These are phyloP conservation scores for Apiospora saccharicola DNA, from an alignment of 2,329 filamentous ascomycete species.

Conservation along the genomic window DNA sequence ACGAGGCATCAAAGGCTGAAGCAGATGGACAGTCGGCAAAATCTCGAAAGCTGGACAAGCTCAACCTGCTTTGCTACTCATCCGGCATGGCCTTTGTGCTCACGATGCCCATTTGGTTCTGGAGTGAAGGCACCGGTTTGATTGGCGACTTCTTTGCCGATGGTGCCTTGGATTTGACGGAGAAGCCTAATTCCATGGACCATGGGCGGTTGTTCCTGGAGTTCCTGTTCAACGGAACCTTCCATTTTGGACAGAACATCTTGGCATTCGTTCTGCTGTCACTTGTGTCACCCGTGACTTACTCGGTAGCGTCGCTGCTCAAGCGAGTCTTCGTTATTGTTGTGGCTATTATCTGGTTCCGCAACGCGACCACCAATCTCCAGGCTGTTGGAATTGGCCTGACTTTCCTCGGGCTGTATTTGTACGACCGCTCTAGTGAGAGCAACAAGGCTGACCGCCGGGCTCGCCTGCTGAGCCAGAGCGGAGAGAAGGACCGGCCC, in stretches of 20 bases:
- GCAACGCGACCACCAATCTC: slow-evolving; percentile 81
- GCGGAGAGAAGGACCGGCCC: slow-evolving; percentile 52
- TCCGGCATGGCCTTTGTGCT: slow-evolving; percentile 90
- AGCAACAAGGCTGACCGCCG: slow-evolving; percentile 87
- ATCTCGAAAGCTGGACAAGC: slow-evolving; percentile 88
- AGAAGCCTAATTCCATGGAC: slow-evolving; percentile 72
- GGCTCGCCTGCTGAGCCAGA: slow-evolving; percentile 70
- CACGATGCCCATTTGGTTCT: slow-evolving; percentile 91
- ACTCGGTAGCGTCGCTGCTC: slow-evolving; percentile 93
- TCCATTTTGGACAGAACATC: slow-evolving; percentile 96
- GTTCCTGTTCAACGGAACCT: slow-evolving; percentile 95
- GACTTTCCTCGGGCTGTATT: slow-evolving; percentile 90
- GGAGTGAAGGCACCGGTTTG: slow-evolving; percentile 83
- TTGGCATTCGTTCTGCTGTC: slow-evolving; percentile 92
- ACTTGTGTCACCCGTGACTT: slow-evolving; percentile 94
- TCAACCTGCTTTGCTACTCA: slow-evolving; percentile 97
- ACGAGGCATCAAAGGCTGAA: slow-evolving; percentile 87
- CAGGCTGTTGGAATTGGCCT: slow-evolving; percentile 87
- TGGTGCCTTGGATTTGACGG: slow-evolving; percentile 72
- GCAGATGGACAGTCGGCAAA: slow-evolving; percentile 70
- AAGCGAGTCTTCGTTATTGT: slow-evolving; percentile 98
- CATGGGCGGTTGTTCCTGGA: slow-evolving; percentile 80
- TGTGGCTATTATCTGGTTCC: slow-evolving; percentile 95
- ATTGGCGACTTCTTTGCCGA: slow-evolving; percentile 81
- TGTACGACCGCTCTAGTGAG: slow-evolving; percentile 93